A percentile compares a stretch with the other conserved stretches of the same genome.
Evolutionary conservation across 225 moss, liverwort and hornwort species (phyloP).

Genomic region (Bryoerythrophyllum caledonicum): DNA sequence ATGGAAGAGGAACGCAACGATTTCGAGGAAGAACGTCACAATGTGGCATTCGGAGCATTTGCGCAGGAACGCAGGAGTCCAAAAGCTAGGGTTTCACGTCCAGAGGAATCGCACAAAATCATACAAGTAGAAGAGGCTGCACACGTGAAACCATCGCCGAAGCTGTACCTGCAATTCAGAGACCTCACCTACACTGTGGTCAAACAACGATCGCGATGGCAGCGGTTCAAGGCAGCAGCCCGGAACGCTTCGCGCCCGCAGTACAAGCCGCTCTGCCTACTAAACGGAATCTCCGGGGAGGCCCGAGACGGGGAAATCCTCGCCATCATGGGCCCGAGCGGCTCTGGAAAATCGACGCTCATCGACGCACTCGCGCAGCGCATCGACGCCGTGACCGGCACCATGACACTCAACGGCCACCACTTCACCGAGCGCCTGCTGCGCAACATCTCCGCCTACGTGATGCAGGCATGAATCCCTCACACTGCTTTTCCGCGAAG

Average conservation of each 20-base stretch:
- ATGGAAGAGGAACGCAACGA: neutral
- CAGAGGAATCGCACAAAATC: conserved; percentile 29
- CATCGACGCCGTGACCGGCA: conserved; percentile 67
- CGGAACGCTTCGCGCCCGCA: conserved; percentile 21
- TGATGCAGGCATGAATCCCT: conserved; percentile 59
- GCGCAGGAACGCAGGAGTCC: neutral
- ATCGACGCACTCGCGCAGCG: conserved; percentile 85
- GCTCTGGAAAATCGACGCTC: conserved; percentile 84
- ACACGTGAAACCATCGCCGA: conserved; percentile 19
- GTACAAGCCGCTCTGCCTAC: conserved; percentile 36
- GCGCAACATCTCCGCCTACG: conserved; percentile 87
- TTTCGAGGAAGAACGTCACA: neutral
- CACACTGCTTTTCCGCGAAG: neutral
- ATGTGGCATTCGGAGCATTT: neutral
- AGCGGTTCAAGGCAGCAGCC: conserved; percentile 22
- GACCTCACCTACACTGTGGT: conserved; percentile 65
- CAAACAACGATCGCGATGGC: conserved; percentile 38
- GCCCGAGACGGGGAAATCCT: conserved; percentile 80
- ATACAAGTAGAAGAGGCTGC: conserved; percentile 33
- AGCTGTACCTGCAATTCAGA: conserved; percentile 61
- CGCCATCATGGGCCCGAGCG: conserved; percentile 90
- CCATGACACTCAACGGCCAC: conserved; percentile 72
- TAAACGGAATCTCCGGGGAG: conserved; percentile 67
- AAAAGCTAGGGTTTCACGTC: neutral
- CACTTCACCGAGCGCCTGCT: conserved; percentile 59